Conservation (phyloP, 257 asterid species). For the Rhazya stricta region DNA sequence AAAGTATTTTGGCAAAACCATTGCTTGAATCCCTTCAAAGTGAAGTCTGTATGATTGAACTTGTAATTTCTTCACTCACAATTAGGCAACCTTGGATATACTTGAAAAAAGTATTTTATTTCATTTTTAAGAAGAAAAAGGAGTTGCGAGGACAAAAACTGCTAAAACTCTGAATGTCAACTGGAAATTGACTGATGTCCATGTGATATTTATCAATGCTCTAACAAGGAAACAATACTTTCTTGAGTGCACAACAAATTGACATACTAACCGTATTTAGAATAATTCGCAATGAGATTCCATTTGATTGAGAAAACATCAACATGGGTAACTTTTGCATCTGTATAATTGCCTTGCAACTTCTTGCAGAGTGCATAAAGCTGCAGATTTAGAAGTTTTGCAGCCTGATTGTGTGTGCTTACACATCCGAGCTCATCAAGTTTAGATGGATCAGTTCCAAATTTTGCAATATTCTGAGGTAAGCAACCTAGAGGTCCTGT, state of each 20-base stretch:
- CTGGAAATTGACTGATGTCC: too few relatives aligned
- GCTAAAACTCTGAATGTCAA: too few relatives aligned
- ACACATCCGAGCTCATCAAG: constrained; percentile 96
- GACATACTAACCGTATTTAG: constrained; percentile 58
- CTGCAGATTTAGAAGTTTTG: constrained; percentile 75
- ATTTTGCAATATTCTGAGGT: constrained; percentile 72
- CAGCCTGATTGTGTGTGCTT: constrained; percentile 72
- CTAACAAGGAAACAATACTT: too few relatives aligned
- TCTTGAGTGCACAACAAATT: background rate
- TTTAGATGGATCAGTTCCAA: constrained; percentile 72
- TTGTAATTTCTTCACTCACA: background rate
- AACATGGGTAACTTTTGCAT: constrained; percentile 54
- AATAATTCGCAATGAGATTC: constrained; percentile 71
- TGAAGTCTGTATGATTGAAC: background rate
- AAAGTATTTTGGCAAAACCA: constrained; percentile 6
- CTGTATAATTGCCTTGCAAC: constrained; percentile 67
- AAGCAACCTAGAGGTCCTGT: constrained; percentile 96
- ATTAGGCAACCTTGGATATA: background rate
- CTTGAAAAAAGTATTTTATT: too few relatives aligned
- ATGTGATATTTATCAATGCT: background rate
- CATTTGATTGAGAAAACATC: constrained; percentile 81
- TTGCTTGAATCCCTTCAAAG: background rate
- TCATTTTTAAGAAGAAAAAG: too few relatives aligned
- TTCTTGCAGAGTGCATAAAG: constrained; percentile 66
- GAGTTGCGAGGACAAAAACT: too few relatives aligned